These are phyloP conservation scores for Paraglomus brasilianum DNA, from an alignment of 192 early-diverging fungal genomes.

Conservation along the genomic window DNA sequence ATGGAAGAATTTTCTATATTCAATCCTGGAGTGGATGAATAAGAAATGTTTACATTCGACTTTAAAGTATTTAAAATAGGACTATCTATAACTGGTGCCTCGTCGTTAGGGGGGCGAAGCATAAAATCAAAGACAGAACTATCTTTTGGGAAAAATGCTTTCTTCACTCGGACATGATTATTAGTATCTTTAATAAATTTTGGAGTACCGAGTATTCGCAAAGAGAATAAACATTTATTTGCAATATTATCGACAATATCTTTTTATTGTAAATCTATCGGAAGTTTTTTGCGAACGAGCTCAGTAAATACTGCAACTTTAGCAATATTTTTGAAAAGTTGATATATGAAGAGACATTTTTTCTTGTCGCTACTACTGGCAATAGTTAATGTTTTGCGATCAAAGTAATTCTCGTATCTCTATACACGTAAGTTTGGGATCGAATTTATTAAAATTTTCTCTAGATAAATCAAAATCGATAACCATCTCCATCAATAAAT, in stretches of 20 bases:
- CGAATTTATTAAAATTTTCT: background rate
- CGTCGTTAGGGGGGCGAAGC: background rate
- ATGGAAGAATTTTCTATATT: background rate
- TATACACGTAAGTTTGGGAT: constrained; percentile 6
- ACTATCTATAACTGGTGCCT: background rate
- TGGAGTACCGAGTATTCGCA: constrained; percentile 8
- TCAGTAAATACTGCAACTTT: constrained; percentile 8
- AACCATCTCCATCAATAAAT: constrained; percentile 18
- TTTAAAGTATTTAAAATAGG: background rate
- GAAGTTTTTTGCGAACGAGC: background rate
- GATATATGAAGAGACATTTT: constrained; percentile 6
- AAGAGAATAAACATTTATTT: background rate
- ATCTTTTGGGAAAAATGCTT: background rate
- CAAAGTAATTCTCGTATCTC: too few relatives aligned
- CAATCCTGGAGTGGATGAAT: background rate
- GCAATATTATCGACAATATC: constrained; percentile 24
- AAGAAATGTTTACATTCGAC: background rate
- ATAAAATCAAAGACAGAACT: constrained; percentile 21
- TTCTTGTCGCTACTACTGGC: constrained; percentile 4
- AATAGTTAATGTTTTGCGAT: constrained; percentile 1
- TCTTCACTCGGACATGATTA: background rate
- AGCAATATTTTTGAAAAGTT: constrained; percentile 16
- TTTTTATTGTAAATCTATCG: background rate
- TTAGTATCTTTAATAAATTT: constrained; percentile 12
- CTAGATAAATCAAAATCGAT: constrained; percentile 11